Conservation (phyloP, 73 alveolate genomes). For the Loxodes magnus region DNA sequence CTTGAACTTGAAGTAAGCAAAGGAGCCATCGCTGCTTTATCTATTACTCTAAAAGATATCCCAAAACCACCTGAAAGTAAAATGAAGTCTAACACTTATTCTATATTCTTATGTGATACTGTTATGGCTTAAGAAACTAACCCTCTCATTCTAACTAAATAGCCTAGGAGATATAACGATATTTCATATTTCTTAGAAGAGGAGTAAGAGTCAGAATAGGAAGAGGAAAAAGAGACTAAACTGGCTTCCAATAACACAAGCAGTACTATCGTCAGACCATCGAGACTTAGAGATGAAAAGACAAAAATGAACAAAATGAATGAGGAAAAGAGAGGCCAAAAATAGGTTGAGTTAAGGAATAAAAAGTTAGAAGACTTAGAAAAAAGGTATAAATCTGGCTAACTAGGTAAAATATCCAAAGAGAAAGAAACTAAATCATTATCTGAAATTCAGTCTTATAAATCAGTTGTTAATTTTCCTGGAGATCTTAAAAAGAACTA, state of each 20-base stretch:
- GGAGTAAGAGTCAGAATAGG: slow-evolving; percentile 16
- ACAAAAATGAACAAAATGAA: slow-evolving; percentile 33
- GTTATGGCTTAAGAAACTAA: too few relatives aligned
- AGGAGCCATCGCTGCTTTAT: too few relatives aligned
- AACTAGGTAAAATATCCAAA: slow-evolving; percentile 35
- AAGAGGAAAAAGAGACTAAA: slow-evolving; percentile 8
- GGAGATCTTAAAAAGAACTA: slow-evolving; percentile 48
- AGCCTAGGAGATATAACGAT: slow-evolving; percentile 26
- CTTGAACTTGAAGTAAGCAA: too few relatives aligned
- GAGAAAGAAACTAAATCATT: slow-evolving; percentile 40
- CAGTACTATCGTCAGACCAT: slow-evolving; percentile 25
- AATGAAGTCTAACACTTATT: too few relatives aligned
- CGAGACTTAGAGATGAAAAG: slow-evolving; percentile 59
- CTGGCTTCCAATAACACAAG: slow-evolving; percentile 10
- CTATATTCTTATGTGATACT: too few relatives aligned
- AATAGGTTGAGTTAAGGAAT: slow-evolving; percentile 47
- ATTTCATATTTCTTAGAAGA: slow-evolving; percentile 41
- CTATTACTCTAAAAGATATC: too few relatives aligned
- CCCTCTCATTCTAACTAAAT: slow-evolving; percentile 26
- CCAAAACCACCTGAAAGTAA: too few relatives aligned
- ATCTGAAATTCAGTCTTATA: slow-evolving; percentile 51
- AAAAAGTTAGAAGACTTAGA: slow-evolving; percentile 62
- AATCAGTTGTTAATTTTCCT: slow-evolving; percentile 61
- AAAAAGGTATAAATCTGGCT: slow-evolving; percentile 53
- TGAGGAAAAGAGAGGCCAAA: slow-evolving; percentile 55